Percentiles rank a stretch among this genome's conserved stretches.
phyloP scores from a whole-genome alignment of 2,329 filamentous ascomycete species.

The Sporothrix globosa region DNA sequence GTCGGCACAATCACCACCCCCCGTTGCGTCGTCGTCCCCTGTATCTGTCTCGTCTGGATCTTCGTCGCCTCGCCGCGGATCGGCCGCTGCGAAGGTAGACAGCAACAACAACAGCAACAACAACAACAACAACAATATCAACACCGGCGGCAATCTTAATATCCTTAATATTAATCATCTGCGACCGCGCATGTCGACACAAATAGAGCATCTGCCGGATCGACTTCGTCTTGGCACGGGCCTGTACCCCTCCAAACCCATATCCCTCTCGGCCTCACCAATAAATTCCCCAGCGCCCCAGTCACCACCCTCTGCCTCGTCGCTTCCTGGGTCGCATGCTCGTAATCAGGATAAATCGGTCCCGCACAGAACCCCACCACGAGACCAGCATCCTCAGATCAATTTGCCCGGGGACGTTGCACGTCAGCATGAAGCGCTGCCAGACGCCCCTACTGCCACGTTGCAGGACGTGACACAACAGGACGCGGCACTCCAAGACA shows the following conservation, averaged over 20 bases:
- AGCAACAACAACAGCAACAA: no score
- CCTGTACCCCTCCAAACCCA: neutral
- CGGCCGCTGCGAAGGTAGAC: neutral
- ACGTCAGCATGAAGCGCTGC: conserved; percentile 5
- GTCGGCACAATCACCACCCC: neutral
- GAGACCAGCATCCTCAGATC: neutral
- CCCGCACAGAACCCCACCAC: neutral
- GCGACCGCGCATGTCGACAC: conserved; percentile 2
- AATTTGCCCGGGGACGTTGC: neutral
- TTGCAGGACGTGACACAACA: conserved; percentile 20
- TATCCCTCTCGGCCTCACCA: neutral
- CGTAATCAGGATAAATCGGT: neutral
- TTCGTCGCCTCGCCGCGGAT: conserved; percentile 3
- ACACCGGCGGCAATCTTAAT: neutral
- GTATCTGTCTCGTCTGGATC: conserved; percentile 2
- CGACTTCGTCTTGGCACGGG: neutral
- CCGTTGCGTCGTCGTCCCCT: neutral
- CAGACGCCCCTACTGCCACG: neutral
- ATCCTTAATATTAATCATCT: neutral
- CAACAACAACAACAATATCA: neutral
- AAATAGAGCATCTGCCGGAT: conserved; percentile 1
- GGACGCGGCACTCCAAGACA: conserved; percentile 17
- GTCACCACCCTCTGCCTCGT: neutral
- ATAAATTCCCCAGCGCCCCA: neutral
- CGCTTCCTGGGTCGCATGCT: neutral